Conservation (phyloP, 306 rosid genomes). For the Sphenostylis stenocarpa region DNA sequence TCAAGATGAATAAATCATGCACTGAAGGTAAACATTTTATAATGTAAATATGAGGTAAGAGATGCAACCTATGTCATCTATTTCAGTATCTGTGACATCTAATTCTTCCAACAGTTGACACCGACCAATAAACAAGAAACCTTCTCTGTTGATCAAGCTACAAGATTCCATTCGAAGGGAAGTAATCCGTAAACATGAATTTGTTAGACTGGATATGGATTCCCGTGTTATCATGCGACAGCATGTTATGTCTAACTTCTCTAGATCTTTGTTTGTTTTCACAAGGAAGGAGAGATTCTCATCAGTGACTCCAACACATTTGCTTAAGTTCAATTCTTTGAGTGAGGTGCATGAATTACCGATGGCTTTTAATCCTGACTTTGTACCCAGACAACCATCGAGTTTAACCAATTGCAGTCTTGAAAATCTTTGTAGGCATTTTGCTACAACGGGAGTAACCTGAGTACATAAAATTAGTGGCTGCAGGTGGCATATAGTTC, state of each 20-base stretch:
- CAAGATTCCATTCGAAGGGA: constrained; percentile 76
- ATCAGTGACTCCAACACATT: constrained; percentile 58
- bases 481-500: constrained; percentile 2
- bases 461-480: constrained; percentile 29
- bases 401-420: constrained; percentile 51
- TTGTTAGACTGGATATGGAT: constrained; percentile 51
- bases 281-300: constrained; percentile 55
- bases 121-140: constrained; percentile 59
- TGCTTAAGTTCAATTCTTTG: constrained; percentile 63
- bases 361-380: constrained; percentile 52
- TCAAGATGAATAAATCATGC: constrained; percentile 27
- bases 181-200: constrained; percentile 55
- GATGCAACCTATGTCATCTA: constrained; percentile 58
- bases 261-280: constrained; percentile 47
- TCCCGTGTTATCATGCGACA: constrained; percentile 56
- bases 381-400: constrained; percentile 56
- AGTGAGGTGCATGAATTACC: constrained; percentile 55
- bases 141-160: constrained; percentile 53
- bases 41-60: constrained; percentile 4
- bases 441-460: constrained; percentile 61
- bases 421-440: constrained; percentile 46
- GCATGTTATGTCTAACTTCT: constrained; percentile 63
- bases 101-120: constrained; percentile 64
- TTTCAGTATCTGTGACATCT: constrained; percentile 65
- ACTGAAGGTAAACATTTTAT: not conserved